Percentiles rank a stretch among this genome's conserved stretches.
phyloP scores from a whole-genome alignment of 2,329 filamentous ascomycete species.

The Chaetomiaceae sp. region DNA sequence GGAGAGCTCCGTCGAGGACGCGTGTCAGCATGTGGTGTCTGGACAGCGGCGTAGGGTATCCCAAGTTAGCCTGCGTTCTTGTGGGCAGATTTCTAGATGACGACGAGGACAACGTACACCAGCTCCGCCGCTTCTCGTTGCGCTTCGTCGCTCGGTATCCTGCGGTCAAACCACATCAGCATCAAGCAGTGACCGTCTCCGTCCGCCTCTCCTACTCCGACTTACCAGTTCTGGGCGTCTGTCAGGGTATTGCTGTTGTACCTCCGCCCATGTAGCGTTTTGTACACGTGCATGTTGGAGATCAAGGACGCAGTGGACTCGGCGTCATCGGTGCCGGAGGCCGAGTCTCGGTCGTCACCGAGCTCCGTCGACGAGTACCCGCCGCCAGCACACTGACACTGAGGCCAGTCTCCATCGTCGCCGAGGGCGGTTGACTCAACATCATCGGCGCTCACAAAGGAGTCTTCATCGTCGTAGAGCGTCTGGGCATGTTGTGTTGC shows the following conservation, averaged over 20 bases:
- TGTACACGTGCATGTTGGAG: conserved; percentile 29
- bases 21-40: conserved; percentile 20
- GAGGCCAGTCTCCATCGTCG: no score
- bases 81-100: no score
- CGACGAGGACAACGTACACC: conserved; percentile 1
- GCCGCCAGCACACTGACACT: no score
- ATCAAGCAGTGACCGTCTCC: background rate
- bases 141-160: conserved; percentile 24
- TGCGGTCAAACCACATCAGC: background rate
- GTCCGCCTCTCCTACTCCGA: no score
- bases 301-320: conserved; percentile 29
- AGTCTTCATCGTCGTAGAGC: no score
- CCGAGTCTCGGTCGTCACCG: conserved; percentile 8
- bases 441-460: no score
- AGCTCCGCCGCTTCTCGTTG: conserved; percentile 17
- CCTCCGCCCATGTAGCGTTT: conserved; percentile 28
- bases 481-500: no score
- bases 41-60: background rate
- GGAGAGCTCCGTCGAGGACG: conserved; percentile 9
- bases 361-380: no score
- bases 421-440: no score
- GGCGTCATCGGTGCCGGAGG: background rate
- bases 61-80: no score
- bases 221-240: conserved; percentile 27
- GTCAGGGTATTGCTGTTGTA: conserved; percentile 27